These are phyloP conservation scores for Metschnikowia proteae DNA, from an alignment of 805 yeast species.

Conservation along the genomic window DNA sequence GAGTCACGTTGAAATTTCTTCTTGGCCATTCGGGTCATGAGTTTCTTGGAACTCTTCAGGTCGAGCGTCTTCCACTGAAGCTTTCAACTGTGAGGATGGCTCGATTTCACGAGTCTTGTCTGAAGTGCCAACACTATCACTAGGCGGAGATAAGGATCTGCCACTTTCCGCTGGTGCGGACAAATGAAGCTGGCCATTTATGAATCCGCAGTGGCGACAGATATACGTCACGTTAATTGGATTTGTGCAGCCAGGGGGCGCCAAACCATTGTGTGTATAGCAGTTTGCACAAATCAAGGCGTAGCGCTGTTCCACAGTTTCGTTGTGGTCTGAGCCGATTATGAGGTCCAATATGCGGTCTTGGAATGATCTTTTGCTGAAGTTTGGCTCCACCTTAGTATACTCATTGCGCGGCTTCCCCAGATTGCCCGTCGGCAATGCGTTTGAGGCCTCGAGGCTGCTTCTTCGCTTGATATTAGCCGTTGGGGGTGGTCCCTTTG, in stretches of 20 bases:
- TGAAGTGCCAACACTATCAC: background rate
- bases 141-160: background rate
- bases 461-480: background rate
- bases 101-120: background rate
- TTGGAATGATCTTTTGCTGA: conserved; percentile 24
- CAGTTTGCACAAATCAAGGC: conserved; percentile 74
- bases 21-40: background rate
- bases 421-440: background rate
- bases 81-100: background rate
- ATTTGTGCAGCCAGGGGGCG: conserved; percentile 58
- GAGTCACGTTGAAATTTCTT: background rate
- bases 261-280: conserved; percentile 71
- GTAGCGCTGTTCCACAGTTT: conserved; percentile 53
- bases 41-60: background rate
- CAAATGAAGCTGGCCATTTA: conserved; percentile 27
- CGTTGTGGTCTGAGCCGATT: conserved; percentile 59
- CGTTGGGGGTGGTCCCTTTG: background rate
- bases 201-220: conserved; percentile 63
- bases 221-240: conserved; percentile 51
- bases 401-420: background rate
- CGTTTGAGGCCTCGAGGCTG: background rate
- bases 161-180: background rate
- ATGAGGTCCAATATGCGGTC: conserved; percentile 38
- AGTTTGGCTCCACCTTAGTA: background rate
- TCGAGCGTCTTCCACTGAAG: background rate